phyloP scores from a whole-genome alignment of 768 basidiomycete species.

The Lactifluus hygrophoroides region DNA sequence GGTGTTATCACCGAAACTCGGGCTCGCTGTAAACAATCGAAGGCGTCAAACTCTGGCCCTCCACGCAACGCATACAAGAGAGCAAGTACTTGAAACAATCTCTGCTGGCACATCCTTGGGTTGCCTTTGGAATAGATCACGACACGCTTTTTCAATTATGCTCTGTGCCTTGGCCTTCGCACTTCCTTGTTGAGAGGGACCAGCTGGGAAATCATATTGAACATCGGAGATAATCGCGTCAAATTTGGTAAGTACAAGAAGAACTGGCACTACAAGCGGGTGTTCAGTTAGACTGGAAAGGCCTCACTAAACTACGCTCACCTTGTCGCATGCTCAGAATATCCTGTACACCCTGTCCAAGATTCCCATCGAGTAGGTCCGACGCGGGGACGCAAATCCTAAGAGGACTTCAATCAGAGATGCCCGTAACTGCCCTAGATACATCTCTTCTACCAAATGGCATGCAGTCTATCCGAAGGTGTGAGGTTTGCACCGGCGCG shows the following conservation, averaged over 20 bases:
- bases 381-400: constrained; percentile 6
- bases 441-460: not conserved
- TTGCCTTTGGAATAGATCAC: not conserved
- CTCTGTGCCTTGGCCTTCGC: not conserved
- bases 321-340: not conserved
- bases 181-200: not conserved
- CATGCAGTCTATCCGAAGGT: constrained; percentile 1
- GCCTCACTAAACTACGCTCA: not conserved
- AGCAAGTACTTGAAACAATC: not conserved
- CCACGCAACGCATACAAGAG: not conserved
- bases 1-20: not conserved
- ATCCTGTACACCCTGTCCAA: not conserved
- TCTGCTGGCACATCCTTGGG: not conserved
- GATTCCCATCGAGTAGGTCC: not conserved
- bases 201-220: not conserved
- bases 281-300: not conserved
- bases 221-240: not conserved
- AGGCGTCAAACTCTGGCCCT: not conserved
- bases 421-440: not conserved
- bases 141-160: not conserved
- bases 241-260: constrained; percentile 1
- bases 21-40: not conserved
- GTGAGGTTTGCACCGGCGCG: not conserved
- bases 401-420: not conserved
- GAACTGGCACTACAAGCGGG: not conserved